Conservation (phyloP, 2,329 filamentous ascomycete genomes). For the Aspergillus texensis region DNA sequence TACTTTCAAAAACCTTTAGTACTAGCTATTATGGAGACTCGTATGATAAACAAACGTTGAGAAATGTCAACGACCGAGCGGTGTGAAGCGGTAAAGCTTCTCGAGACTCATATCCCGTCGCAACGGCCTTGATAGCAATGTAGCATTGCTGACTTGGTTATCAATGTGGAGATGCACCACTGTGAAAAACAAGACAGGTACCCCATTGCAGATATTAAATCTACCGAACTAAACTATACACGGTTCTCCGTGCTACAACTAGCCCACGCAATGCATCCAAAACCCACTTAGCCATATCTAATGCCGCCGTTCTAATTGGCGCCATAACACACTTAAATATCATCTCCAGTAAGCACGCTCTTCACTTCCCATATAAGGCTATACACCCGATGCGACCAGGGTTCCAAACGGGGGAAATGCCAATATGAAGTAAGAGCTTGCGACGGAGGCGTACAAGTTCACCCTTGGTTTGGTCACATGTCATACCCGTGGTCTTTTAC, state of each 20-base stretch:
- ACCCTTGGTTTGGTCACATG: conserved; percentile 9
- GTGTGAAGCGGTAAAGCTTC: neutral
- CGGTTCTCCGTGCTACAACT: neutral
- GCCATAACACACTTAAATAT: neutral
- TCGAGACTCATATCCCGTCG: neutral
- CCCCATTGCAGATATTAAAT: neutral
- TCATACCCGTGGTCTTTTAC: neutral
- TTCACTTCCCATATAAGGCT: neutral
- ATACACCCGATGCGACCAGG: neutral
- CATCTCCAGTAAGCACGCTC: neutral
- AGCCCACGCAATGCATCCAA: neutral
- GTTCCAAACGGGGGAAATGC: neutral
- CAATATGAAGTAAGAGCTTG: neutral
- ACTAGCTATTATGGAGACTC: neutral
- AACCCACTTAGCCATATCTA: conserved; percentile 2
- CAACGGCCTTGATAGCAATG: neutral
- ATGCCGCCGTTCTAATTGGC: neutral
- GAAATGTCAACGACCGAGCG: neutral
- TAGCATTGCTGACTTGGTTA: neutral
- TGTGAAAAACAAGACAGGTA: neutral
- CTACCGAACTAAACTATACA: neutral
- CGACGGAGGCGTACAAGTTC: neutral
- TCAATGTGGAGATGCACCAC: neutral
- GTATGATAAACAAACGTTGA: neutral
- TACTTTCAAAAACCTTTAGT: neutral